Evolutionary conservation across 352 stramenopile species (phyloP), one percentile per base, ranked within the genome.

Genomic region (Globisporangium cylindrosporum): DNA sequence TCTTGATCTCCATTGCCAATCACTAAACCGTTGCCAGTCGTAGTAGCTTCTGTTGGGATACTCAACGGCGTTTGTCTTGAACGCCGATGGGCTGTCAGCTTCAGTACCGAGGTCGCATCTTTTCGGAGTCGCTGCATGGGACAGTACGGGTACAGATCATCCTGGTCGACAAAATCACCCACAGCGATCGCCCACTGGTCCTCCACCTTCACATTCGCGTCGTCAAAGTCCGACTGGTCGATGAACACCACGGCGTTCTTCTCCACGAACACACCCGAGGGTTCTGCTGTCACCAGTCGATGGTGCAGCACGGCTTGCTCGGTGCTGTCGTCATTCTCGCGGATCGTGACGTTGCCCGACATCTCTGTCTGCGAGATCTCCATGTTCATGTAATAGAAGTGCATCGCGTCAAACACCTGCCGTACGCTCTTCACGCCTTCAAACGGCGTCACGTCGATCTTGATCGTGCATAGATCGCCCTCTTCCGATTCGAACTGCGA

Each of bases 321-420:
- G 4, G 4, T 48, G 15, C 27, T 43, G 76, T 79, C 58, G 34
- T 66, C 61, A 27, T 66, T 59, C 61, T 66, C 61, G 22, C 61
- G 61, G 51, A 66, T 66, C 61, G 61, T 66, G n/a, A 66, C 51
- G 48, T 46, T 59, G 22, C 48, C 61, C 6, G 61, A 58, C 61
- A 58, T 58, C 61, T 89, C 81, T 1, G 81, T 82, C 51, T 86
- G 80, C 59, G 76, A 83, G 72, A 89, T 84, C 68, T 89, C 81
- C 8, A 82, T 56, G 38, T 88, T 88, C 43, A 72, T 73, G 18
- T 72, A 74, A 53, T 78, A 80, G 12, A 78, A 76, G 53, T 71
- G 71, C 6, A 84, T 62, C 14, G 82, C 78, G 9, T 80, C 67
- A 24, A 81, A 72, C 3, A 86, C 71, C 12, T 78, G 73, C 18